A percentile compares a stretch with the other conserved stretches of the same genome.
phyloP scores from a whole-genome alignment of 345 rosid genomes.

The Raphanus sativus region DNA sequence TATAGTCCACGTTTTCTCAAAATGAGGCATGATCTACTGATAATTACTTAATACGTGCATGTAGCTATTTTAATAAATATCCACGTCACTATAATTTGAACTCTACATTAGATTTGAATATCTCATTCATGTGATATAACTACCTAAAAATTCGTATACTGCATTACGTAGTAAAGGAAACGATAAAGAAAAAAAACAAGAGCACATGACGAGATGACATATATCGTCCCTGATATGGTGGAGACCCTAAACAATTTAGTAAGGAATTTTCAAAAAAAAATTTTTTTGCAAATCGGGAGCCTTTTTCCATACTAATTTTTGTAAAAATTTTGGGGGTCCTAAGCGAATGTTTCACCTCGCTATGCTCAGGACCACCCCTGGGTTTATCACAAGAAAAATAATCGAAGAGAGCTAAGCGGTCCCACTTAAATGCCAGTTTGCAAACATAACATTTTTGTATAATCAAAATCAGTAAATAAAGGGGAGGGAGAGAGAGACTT shows the following conservation, averaged over 20 bases:
- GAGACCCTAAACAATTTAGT: too few species aligned
- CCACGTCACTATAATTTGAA: neutral
- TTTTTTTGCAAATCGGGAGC: too few species aligned
- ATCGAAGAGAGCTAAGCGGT: neutral
- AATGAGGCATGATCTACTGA: neutral
- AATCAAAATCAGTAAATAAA: constrained; percentile 14
- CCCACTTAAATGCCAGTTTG: neutral
- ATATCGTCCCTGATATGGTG: too few species aligned
- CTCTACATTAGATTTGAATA: neutral
- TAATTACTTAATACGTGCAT: neutral
- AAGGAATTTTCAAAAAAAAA: too few species aligned
- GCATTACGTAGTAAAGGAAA: neutral
- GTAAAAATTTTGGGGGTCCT: too few species aligned
- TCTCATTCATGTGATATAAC: neutral
- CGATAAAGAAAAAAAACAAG: neutral
- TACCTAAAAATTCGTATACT: neutral
- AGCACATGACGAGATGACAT: neutral
- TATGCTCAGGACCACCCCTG: too few species aligned
- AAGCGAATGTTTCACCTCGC: too few species aligned
- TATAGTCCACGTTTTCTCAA: neutral
- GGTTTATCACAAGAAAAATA: neutral
- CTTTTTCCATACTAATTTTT: too few species aligned
- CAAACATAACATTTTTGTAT: neutral
- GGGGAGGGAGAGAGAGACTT: neutral
- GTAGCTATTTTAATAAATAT: neutral